Percentiles rank a stretch among this genome's conserved stretches.
Conservation (phyloP, 345 rosid genomes). For the Eucalyptus cloeziana region DNA sequence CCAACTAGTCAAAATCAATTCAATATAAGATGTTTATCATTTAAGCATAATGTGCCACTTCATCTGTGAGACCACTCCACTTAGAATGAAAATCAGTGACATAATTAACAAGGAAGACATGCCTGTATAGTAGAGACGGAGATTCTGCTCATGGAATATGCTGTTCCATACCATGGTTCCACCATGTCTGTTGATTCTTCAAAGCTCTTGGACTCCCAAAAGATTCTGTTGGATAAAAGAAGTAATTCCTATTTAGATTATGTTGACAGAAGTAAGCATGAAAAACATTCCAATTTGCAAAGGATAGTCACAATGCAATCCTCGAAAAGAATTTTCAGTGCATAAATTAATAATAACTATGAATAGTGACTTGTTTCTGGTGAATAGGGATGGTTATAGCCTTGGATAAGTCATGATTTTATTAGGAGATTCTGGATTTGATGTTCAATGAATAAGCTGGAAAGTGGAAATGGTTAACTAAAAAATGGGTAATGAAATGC, state of each 20-base stretch:
- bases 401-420: neutral
- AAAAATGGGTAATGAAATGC: neutral
- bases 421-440: neutral
- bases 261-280: neutral
- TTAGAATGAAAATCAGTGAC: neutral
- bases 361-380: neutral
- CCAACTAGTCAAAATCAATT: neutral
- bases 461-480: neutral
- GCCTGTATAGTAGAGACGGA: conserved; percentile 54
- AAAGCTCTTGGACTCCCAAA: conserved; percentile 90
- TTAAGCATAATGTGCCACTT: neutral
- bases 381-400: neutral
- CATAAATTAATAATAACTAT: neutral
- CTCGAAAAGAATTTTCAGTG: neutral
- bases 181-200: conserved; percentile 63
- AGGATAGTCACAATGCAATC: neutral
- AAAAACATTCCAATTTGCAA: neutral
- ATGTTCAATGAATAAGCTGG: neutral
- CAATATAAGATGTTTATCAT: neutral
- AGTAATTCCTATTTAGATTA: neutral
- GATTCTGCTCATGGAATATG: conserved; percentile 61
- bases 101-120: neutral
- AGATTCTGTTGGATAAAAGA: conserved; percentile 41
- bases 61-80: neutral
- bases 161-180: conserved; percentile 94